phyloP scores from a whole-genome alignment of 768 basidiomycete genomes.

The Paxillus involutus region DNA sequence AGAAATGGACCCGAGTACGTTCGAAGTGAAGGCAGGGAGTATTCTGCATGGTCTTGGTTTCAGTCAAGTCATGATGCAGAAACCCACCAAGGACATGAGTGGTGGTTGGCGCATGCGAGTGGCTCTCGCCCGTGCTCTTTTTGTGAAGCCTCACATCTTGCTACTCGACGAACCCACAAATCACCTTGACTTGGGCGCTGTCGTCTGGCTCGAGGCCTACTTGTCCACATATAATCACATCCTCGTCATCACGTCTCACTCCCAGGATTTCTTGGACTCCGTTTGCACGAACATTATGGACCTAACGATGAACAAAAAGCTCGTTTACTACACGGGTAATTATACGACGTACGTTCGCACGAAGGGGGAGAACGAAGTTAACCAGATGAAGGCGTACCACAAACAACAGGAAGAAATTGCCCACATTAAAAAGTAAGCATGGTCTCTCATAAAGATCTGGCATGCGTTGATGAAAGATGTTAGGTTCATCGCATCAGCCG shows the following conservation, averaged over 20 bases:
- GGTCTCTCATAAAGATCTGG: not conserved
- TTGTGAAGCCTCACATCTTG: conserved; percentile 94
- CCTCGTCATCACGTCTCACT: conserved; percentile 95
- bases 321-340: conserved; percentile 94
- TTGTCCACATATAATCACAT: conserved; percentile 98
- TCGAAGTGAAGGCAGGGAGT: conserved; percentile 93
- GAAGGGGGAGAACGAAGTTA: conserved; percentile 95
- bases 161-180: conserved; percentile 93
- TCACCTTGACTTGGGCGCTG: conserved; percentile 94
- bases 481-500: conserved; percentile 98
- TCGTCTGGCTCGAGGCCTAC: conserved; percentile 99
- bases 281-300: conserved; percentile 99
- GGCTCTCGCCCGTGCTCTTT: conserved; percentile 91
- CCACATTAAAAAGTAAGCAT: conserved; percentile 91
- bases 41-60: conserved; percentile 99
- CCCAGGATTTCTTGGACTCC: conserved; percentile 99
- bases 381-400: conserved; percentile 98
- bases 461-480: conserved; percentile 6
- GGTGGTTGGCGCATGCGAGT: conserved; percentile 99
- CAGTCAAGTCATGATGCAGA: conserved; percentile 86
- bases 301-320: conserved; percentile 86
- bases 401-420: conserved; percentile 99
- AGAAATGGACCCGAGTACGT: conserved; percentile 93
- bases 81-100: conserved; percentile 97
- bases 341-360: conserved; percentile 98